Base-by-base conservation (phyloP, 2,329 filamentous ascomycete genomes). In the Tolypocladium inflatum region DNA sequence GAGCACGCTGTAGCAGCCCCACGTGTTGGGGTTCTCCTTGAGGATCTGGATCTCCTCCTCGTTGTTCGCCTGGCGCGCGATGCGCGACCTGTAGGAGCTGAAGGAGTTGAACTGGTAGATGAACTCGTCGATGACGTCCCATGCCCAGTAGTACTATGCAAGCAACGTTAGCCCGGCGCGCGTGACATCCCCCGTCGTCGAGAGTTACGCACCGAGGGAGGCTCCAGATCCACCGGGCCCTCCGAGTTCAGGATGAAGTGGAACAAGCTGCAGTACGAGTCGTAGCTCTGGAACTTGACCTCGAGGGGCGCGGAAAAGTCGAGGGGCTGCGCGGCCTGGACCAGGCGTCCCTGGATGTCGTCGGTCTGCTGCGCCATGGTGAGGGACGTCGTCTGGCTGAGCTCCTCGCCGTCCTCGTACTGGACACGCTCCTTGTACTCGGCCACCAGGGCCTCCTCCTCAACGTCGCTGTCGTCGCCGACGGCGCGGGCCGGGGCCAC, bases 51-150 rank as follows among this genome's bases (percentile, higher is more conserved):
- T 87, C 76, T 99, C 94, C 77, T 97, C 94, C 73, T 91, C 90
- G 75, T 93, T 96, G 74, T 89, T 79, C 74, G 85, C 80, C 80
- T 87, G 81, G 60, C 91, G 85, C 63, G 94, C 94, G 66, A 96
- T 86, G 65, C 91, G 88, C 75, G 95, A 91, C 71, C 94, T 87
- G 83, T 97, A 97, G 63, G 91, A 91, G 74, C 91, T 97, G 82
- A 99, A 99, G 60, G 92, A 95, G 82, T 99, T 97, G 83, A 99
- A 99, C 76, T 99, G 94, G 81, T 99, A 99, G 78, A 99, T 97
- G 80, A 99, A 99, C 77, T 99, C 94, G 76, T 99, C 94, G 77
- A 99, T 97, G 66, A 97, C 93, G 75, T 99, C 94, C 94, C 94
- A 99, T 48, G 94, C 94, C 94, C 94, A 99, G 80, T 93, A 97